Base-by-base conservation (phyloP, 1,284 basidiomycete species). In the Coriolopsis trogii region DNA sequence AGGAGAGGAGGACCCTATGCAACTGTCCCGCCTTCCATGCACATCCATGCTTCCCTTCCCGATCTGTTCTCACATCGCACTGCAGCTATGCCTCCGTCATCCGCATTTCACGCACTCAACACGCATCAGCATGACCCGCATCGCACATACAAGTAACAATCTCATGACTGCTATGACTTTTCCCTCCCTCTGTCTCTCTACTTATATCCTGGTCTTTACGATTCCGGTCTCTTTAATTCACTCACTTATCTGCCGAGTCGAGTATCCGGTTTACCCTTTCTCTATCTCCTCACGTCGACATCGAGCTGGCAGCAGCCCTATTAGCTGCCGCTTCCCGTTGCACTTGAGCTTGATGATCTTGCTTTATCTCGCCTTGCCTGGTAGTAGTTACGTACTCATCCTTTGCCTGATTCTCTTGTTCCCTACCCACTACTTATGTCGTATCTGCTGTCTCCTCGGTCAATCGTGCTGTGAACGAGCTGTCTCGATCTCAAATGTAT, bases 391-490 rank as follows among this genome's bases (percentile, higher is more conserved):
- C 21, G 6, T 15, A n/a, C 29, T 38, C 18, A 5, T 5, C 20
- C 8, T 36, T n/a, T 15, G 16, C n/a, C 24, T n/a, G n/a, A 30
- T 29, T 30, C 48, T 41, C 37, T 16, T 30, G 21, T 30, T 43
- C 21, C 23, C n/a, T 21, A 26, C 43, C 37, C 51, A 41, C 46
- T 59, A 53, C 53, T 56, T 59, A 56, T 54, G 58, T 56, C 58
- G 55, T 56, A 59, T 56, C 58, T 59, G 58, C 54, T 59, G 47
- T 59, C 53, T 53, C 54, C 58, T 47, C 56, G 58, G 54, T 55
- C 46, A 30, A 55, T 41, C 51, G 52, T 56, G 58, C 55, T 56
- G 55, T 56, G 58, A n/a, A 52, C 55, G 54, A 59, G 58, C 51
- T 56, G 55, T 59, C 52, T 38, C 47, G n/a, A n/a, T n/a, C n/a